phyloP scores from a whole-genome alignment of 768 basidiomycete genomes.

The Russula sp. region DNA sequence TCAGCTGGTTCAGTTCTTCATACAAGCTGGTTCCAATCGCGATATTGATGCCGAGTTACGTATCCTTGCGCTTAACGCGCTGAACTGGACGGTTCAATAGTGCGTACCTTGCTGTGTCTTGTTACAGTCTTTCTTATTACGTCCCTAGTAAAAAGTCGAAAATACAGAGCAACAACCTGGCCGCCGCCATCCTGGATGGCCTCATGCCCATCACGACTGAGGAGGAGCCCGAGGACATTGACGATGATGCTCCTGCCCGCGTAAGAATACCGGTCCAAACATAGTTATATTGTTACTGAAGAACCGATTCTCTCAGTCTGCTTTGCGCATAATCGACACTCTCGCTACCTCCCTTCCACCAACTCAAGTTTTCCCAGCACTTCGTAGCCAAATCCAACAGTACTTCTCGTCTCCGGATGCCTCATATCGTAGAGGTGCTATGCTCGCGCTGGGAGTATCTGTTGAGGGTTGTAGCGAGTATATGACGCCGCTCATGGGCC shows the following conservation, averaged over 20 bases:
- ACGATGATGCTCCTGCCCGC: conserved; percentile 87
- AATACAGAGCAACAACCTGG: conserved; percentile 79
- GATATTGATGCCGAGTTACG: conserved; percentile 72
- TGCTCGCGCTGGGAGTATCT: conserved; percentile 90
- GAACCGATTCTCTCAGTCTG: conserved; percentile 47
- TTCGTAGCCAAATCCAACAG: conserved; percentile 72
- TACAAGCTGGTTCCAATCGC: conserved; percentile 74
- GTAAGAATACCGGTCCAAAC: conserved; percentile 38
- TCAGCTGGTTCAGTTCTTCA: conserved; percentile 82
- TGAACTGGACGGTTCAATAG: conserved; percentile 98
- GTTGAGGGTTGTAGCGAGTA: conserved; percentile 98
- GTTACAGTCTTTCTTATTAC: conserved; percentile 12
- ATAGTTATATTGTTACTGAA: conserved; percentile 1
- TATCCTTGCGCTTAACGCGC: conserved; percentile 83
- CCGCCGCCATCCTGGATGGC: conserved; percentile 77
- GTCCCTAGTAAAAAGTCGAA: conserved; percentile 85
- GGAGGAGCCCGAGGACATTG: conserved; percentile 87
- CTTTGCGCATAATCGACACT: conserved; percentile 89
- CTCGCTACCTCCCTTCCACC: conserved; percentile 91
- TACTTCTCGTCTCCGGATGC: conserved; percentile 82
- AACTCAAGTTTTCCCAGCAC: conserved; percentile 89
- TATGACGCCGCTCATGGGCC: conserved; percentile 86
- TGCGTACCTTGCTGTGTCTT: conserved; percentile 30
- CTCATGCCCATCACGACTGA: conserved; percentile 94
- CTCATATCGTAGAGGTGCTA: conserved; percentile 77